phyloP scores from a whole-genome alignment of 768 basidiomycete genomes.

The Boletus reticulatus region DNA sequence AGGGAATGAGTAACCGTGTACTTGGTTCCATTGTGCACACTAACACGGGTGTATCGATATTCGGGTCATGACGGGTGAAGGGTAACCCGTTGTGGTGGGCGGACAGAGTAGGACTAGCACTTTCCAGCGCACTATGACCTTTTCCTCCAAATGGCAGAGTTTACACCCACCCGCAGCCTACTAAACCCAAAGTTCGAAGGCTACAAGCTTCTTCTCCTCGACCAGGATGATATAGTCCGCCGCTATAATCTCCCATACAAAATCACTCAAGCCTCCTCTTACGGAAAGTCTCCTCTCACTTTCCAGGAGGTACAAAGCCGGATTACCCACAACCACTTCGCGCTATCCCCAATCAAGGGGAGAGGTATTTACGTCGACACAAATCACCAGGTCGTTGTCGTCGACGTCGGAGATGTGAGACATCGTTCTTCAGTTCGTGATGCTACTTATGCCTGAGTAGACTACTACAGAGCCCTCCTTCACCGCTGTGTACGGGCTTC shows the following conservation, averaged over 20 bases:
- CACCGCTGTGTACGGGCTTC: slow-evolving; percentile 57
- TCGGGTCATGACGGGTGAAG: neutral
- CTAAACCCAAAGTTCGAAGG: slow-evolving; percentile 85
- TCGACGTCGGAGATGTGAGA: slow-evolving; percentile 61
- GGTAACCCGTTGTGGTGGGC: too few relatives aligned
- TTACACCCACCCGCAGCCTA: slow-evolving; percentile 49
- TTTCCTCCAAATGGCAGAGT: slow-evolving; percentile 32
- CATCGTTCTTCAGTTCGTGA: neutral
- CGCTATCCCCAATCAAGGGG: slow-evolving; percentile 42
- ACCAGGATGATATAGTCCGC: slow-evolving; percentile 54
- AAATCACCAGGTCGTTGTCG: slow-evolving; percentile 54
- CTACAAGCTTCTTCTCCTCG: slow-evolving; percentile 67
- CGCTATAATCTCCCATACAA: slow-evolving; percentile 46
- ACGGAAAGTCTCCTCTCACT: slow-evolving; percentile 59
- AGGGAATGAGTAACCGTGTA: too few relatives aligned
- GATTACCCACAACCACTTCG: slow-evolving; percentile 81
- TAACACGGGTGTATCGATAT: neutral
- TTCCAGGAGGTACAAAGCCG: slow-evolving; percentile 84
- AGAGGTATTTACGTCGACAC: slow-evolving; percentile 68
- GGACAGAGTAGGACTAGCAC: too few relatives aligned
- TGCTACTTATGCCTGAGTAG: slow-evolving; percentile 40
- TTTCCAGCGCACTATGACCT: neutral
- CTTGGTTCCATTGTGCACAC: too few relatives aligned
- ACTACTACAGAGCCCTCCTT: slow-evolving; percentile 49
- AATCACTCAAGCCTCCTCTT: slow-evolving; percentile 52